Evolutionary conservation across 2,329 filamentous ascomycete species (phyloP).

Genomic region (Sporothrix brunneoviolacea): DNA sequence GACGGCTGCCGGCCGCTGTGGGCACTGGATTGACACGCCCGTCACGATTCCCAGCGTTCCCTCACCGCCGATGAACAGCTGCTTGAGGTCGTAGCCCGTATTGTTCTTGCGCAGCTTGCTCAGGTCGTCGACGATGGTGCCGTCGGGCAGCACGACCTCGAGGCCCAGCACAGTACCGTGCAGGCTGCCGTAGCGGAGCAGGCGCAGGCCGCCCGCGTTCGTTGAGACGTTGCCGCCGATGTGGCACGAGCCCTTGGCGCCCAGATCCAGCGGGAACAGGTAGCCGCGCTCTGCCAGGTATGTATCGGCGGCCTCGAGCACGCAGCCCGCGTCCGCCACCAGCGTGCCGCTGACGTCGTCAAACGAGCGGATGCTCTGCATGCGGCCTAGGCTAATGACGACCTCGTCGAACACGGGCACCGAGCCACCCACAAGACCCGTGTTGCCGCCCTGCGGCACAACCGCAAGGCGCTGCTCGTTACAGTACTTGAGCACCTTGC

Average conservation of each 20-base stretch:
- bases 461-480: slow-evolving; percentile 89
- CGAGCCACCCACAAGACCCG: slow-evolving; percentile 88
- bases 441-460: slow-evolving; percentile 95
- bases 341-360: slow-evolving; percentile 88
- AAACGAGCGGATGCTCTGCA: slow-evolving; percentile 88
- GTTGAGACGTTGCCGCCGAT: slow-evolving; percentile 94
- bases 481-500: slow-evolving; percentile 87
- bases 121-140: slow-evolving; percentile 85
- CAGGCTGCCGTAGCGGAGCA: slow-evolving; percentile 87
- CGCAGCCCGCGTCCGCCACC: slow-evolving; percentile 83
- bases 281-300: slow-evolving; percentile 76
- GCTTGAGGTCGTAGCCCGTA: slow-evolving; percentile 95
- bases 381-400: slow-evolving; percentile 79
- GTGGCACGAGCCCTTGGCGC: slow-evolving; percentile 94
- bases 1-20: slow-evolving; percentile 76
- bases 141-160: slow-evolving; percentile 89
- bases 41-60: slow-evolving; percentile 95
- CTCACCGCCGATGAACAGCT: slow-evolving; percentile 92
- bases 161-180: slow-evolving; percentile 90
- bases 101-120: slow-evolving; percentile 93
- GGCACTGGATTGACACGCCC: slow-evolving; percentile 80
- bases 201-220: slow-evolving; percentile 84
- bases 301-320: slow-evolving; percentile 82
- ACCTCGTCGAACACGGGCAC: slow-evolving; percentile 99
- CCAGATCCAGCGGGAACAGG: slow-evolving; percentile 94